Conservation (phyloP, 331 rosid species). For the Prunus yedoensis region DNA sequence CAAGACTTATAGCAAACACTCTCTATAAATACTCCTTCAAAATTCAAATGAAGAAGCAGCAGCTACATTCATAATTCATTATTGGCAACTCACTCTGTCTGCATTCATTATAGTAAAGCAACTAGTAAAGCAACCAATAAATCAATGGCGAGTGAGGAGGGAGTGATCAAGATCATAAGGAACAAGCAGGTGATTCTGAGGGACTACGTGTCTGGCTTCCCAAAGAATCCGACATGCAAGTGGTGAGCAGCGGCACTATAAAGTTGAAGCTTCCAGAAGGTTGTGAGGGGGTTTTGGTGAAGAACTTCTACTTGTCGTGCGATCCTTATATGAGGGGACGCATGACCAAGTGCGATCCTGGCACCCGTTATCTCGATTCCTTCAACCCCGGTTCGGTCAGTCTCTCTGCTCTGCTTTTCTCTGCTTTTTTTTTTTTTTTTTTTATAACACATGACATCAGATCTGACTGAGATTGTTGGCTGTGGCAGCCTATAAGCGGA, state of each 20-base stretch:
- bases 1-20: too few species aligned
- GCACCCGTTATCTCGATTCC: background rate
- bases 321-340: conserved; percentile 33
- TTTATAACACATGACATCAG: too few species aligned
- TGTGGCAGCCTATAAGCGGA: conserved; percentile 9
- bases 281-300: conserved; percentile 23
- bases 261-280: conserved; percentile 31
- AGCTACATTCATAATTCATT: too few species aligned
- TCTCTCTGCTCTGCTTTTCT: background rate
- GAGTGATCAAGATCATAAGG: background rate
- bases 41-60: too few species aligned
- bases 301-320: conserved; percentile 33
- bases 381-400: conserved; percentile 20
- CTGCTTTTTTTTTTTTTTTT: background rate
- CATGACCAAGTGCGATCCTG: background rate
- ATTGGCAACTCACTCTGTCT: too few species aligned
- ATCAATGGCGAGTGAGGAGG: background rate
- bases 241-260: background rate
- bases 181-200: conserved; percentile 34
- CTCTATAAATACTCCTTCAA: too few species aligned
- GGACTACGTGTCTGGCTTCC: conserved; percentile 24
- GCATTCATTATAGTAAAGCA: too few species aligned
- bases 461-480: too few species aligned
- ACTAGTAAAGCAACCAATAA: too few species aligned
- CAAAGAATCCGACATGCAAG: conserved; percentile 32